phyloP scores from a whole-genome alignment of 345 rosid genomes.

The Adansonia digitata region DNA sequence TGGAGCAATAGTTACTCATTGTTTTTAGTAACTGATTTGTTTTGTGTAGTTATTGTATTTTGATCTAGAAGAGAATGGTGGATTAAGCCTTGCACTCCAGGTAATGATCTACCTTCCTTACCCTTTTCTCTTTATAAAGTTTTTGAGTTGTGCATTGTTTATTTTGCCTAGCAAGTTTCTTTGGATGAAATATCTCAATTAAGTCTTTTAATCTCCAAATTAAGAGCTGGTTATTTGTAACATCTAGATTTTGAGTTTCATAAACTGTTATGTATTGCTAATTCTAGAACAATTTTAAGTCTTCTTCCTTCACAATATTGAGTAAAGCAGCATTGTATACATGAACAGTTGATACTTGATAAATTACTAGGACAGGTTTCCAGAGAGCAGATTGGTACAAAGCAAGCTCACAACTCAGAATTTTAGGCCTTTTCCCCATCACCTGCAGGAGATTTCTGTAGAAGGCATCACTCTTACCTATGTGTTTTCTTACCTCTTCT shows the following conservation, averaged over 20 bases:
- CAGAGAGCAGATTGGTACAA: neutral
- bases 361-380: neutral
- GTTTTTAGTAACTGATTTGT: too few species aligned
- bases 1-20: too few species aligned
- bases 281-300: conserved; percentile 1
- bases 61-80: conserved; percentile 73
- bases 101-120: conserved; percentile 27
- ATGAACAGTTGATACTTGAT: neutral
- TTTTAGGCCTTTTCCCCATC: neutral
- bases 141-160: neutral
- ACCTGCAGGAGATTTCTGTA: neutral
- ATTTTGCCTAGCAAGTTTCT: too few species aligned
- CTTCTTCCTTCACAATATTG: neutral
- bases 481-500: neutral
- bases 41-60: conserved; percentile 79
- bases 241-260: neutral
- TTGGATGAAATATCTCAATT: too few species aligned
- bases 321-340: neutral
- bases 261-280: neutral
- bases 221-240: neutral
- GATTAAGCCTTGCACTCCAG: conserved; percentile 92
- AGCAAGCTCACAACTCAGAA: neutral
- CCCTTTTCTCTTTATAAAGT: neutral
- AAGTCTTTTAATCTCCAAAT: neutral
- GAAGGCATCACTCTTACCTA: neutral